A percentile compares a stretch with the other conserved stretches of the same genome.
Evolutionary conservation across 1,284 basidiomycete genomes (phyloP).

Genomic region (Caloboletus firmus): DNA sequence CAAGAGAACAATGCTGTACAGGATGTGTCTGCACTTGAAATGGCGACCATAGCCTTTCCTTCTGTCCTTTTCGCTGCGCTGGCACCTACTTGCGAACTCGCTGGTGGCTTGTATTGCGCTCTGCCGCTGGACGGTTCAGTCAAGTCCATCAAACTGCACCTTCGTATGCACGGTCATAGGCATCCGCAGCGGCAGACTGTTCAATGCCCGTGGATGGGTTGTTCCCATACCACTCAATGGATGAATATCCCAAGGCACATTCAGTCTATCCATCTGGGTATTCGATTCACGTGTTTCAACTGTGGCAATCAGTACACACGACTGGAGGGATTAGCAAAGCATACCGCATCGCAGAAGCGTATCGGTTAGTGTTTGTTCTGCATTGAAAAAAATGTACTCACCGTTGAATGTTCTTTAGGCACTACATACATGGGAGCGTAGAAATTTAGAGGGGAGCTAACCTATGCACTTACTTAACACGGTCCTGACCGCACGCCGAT

Average conservation of each 20-base stretch:
- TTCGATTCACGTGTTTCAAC: constrained; percentile 8
- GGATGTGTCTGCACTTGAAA: not conserved
- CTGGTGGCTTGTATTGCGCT: constrained; percentile 2
- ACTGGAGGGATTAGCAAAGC: not conserved
- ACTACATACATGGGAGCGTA: not conserved
- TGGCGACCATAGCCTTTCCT: not conserved
- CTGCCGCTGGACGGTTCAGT: constrained; percentile 4
- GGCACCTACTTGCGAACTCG: constrained; percentile 1
- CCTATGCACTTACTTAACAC: too few species aligned
- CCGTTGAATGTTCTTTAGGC: not conserved
- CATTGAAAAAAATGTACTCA: not conserved
- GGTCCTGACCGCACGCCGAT: too few species aligned
- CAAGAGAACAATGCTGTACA: not conserved
- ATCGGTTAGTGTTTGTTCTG: constrained; percentile 1
- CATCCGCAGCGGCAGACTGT: constrained; percentile 4
- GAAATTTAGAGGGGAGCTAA: not conserved
- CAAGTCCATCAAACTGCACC: constrained; percentile 10
- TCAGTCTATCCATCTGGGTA: constrained; percentile 9
- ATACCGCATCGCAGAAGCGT: constrained; percentile 7
- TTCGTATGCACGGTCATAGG: constrained; percentile 9
- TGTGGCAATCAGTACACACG: constrained; percentile 16
- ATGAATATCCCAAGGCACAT: constrained; percentile 21
- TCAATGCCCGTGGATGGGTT: constrained; percentile 17
- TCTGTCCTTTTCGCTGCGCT: not conserved
- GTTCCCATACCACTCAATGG: constrained; percentile 4